Evolutionary conservation across 2,329 filamentous ascomycete species (phyloP), one percentile per base, ranked within the genome.

Genomic region (Eutypa lata): DNA sequence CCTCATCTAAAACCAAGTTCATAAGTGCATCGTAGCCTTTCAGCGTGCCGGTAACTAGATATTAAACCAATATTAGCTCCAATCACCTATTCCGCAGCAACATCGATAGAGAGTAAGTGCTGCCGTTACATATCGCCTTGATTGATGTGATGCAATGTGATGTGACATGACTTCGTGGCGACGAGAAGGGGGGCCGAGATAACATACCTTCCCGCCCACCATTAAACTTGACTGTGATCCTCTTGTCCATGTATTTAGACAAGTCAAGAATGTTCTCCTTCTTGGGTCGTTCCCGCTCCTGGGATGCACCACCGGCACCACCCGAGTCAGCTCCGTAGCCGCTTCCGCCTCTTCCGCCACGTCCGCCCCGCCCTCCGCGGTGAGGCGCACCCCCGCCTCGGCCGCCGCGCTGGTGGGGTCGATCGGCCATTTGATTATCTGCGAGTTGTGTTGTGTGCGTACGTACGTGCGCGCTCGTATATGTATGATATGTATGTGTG

Each of bases 201-300:
- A 48, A 69, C 80, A 56, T 68, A 94, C 91, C 90, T 79, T 97
- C 91, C 55, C 93, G 79, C 1, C 94, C 94, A 42, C 94, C 94
- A 67, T 91, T 97, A 73, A 99, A 97, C 75, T 97, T 97, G 69
- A 99, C 92, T 10, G 83, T 89, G 62, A 99, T 91, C 68, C 88
- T 82, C 82, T 97, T 96, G 73, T 99, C 91, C 88, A 96, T 91
- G 73, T 97, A 99, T 76, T 96, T 96, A 69, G 81, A 85, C 65
- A 99, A 74, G 68, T 99, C 93, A 21, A 99, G 83, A 65, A 99
- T 99, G 71, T 97, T 97, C 75, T 99, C 94, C 80, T 97, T 97
- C 84, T 96, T 97, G 56, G 91, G 90, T 64, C 87, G 84, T 74
- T 95, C 90, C 61, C 81, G 75, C 56, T 82, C 75, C 55, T 79